Evolutionary conservation across 2,329 filamentous ascomycete genomes (phyloP).

Genomic region (Scopulariopsis brevicaulis): DNA sequence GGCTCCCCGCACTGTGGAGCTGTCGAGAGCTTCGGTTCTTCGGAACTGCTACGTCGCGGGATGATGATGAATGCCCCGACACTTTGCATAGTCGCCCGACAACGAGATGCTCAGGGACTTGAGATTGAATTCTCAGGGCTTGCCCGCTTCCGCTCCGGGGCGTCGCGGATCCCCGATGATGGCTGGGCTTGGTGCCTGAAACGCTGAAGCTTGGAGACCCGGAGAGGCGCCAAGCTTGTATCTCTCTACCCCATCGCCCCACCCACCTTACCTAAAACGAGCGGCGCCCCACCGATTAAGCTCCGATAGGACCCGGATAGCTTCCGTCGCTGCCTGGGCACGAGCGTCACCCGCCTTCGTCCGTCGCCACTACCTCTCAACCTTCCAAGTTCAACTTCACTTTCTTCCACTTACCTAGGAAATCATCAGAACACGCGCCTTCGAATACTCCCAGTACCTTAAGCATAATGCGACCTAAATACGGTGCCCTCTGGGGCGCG

Average conservation of each 20-base stretch:
- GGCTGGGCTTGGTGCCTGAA: neutral
- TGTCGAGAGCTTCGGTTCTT: too few relatives aligned
- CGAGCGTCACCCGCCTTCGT: neutral
- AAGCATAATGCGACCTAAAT: neutral
- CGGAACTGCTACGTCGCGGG: too few relatives aligned
- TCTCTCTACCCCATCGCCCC: neutral
- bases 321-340: neutral
- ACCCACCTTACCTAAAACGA: neutral
- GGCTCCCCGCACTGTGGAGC: too few relatives aligned
- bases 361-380: neutral
- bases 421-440: neutral
- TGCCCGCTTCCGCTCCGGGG: too few relatives aligned
- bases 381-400: neutral
- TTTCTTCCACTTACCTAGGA: neutral
- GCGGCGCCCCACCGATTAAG: neutral
- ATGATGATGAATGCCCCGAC: too few relatives aligned
- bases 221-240: too few relatives aligned
- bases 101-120: too few relatives aligned
- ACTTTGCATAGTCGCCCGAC: too few relatives aligned
- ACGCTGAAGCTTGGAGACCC: neutral
- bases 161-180: neutral
- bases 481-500: neutral
- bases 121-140: too few relatives aligned
- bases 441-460: neutral
- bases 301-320: neutral